A percentile compares a stretch with the other conserved stretches of the same genome.
Evolutionary conservation across 352 stramenopile species (phyloP).

Genomic region (Blastocystis sp.): DNA sequence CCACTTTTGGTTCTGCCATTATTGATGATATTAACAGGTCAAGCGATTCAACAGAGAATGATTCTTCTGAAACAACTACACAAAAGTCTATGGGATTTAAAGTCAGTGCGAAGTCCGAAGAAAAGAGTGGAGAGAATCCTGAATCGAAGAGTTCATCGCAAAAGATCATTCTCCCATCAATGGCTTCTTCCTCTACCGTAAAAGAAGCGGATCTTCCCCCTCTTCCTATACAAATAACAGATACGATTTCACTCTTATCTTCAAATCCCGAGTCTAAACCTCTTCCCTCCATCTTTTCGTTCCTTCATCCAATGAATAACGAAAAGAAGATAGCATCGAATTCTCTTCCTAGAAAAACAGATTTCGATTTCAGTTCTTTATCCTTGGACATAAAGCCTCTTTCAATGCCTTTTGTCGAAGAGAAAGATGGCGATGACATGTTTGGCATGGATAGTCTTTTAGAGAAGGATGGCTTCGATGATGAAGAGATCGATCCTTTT

Average conservation of each 20-base stretch:
- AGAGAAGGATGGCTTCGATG: neutral
- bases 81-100: no score
- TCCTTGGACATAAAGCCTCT: neutral
- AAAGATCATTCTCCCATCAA: neutral
- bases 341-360: neutral
- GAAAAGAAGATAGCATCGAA: neutral
- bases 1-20: neutral
- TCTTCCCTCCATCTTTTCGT: conserved; percentile 39
- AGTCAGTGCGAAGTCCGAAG: neutral
- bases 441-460: neutral
- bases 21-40: conserved; percentile 12
- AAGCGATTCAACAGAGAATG: neutral
- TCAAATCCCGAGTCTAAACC: neutral
- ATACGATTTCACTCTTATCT: conserved; percentile 11
- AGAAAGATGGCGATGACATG: neutral
- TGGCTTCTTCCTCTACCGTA: neutral
- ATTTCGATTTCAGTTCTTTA: neutral
- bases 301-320: conserved; percentile 27
- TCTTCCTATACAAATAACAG: conserved; percentile 28
- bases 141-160: neutral
- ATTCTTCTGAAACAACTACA: neutral
- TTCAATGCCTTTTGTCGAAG: neutral
- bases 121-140: neutral
- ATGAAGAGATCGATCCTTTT: neutral
- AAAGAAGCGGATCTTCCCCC: neutral